Percentiles rank a stretch among this genome's conserved stretches.
Evolutionary conservation across 1,139 yeast genomes (phyloP).

Genomic region (Arxiozyma slooffiae): DNA sequence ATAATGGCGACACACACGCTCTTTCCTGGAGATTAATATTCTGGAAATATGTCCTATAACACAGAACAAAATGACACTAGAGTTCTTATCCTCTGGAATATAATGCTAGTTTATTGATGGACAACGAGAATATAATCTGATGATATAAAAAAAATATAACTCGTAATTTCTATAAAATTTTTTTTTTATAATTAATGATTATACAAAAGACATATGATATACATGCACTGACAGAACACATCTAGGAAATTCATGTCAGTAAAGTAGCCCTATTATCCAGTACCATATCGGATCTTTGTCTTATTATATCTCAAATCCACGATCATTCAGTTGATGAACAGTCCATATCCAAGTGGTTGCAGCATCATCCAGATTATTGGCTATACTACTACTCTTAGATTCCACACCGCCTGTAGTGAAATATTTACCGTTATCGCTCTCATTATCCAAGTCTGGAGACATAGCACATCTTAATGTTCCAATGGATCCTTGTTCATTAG

Average conservation of each 20-base stretch:
- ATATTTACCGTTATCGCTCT: constrained; percentile 60
- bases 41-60: neutral
- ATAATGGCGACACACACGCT: neutral
- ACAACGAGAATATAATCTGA: too few species aligned
- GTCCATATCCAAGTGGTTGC: constrained; percentile 85
- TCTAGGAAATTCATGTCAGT: neutral
- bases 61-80: too few species aligned
- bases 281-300: too few species aligned
- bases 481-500: constrained; percentile 60
- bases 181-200: too few species aligned
- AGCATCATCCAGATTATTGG: constrained; percentile 51
- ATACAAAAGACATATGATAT: neutral
- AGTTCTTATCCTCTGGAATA: neutral
- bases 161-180: neutral
- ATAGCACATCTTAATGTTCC: constrained; percentile 59
- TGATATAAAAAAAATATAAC: neutral
- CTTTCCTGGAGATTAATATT: neutral
- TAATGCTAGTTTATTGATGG: neutral
- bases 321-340: constrained; percentile 45
- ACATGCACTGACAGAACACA: too few species aligned
- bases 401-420: constrained; percentile 52
- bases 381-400: constrained; percentile 47
- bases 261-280: neutral
- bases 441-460: constrained; percentile 41
- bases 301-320: constrained; percentile 34